These are phyloP conservation scores for Rheum nobile DNA, from an alignment of 148 eudicot species.

Conservation along the genomic window DNA sequence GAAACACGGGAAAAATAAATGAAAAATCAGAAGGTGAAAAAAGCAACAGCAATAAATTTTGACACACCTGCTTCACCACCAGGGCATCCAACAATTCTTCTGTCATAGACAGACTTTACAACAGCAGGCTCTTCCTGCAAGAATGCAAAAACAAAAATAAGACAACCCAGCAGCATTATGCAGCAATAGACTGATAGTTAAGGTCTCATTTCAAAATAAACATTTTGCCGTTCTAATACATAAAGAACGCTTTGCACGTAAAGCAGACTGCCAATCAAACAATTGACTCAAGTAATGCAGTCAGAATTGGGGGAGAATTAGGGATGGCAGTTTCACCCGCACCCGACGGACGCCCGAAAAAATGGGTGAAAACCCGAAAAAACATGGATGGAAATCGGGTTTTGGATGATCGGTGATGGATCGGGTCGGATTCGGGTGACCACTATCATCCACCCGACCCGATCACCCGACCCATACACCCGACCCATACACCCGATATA, in stretches of 20 bases:
- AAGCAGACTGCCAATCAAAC: background rate
- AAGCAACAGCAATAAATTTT: background rate
- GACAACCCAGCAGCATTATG: background rate
- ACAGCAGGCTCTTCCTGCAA: constrained; percentile 72
- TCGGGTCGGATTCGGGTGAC: too few species aligned
- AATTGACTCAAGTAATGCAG: background rate
- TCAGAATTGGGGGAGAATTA: too few species aligned
- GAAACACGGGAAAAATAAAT: background rate
- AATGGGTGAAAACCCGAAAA: too few species aligned
- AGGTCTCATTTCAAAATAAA: background rate
- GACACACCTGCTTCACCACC: constrained; percentile 84
- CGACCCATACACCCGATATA: too few species aligned
- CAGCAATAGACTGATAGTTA: background rate
- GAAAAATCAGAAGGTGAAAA: background rate
- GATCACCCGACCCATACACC: too few species aligned
- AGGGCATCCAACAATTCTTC: constrained; percentile 89
- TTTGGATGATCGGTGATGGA: too few species aligned
- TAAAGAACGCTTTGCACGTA: background rate
- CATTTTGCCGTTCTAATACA: background rate
- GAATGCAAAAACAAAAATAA: background rate
- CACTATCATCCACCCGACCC: too few species aligned
- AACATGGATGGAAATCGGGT: too few species aligned
- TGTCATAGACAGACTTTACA: constrained; percentile 52
- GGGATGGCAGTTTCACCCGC: too few species aligned
- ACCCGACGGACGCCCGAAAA: too few species aligned